Base-by-base conservation (phyloP, 1,284 basidiomycete genomes). In the Trametes pubescens region DNA sequence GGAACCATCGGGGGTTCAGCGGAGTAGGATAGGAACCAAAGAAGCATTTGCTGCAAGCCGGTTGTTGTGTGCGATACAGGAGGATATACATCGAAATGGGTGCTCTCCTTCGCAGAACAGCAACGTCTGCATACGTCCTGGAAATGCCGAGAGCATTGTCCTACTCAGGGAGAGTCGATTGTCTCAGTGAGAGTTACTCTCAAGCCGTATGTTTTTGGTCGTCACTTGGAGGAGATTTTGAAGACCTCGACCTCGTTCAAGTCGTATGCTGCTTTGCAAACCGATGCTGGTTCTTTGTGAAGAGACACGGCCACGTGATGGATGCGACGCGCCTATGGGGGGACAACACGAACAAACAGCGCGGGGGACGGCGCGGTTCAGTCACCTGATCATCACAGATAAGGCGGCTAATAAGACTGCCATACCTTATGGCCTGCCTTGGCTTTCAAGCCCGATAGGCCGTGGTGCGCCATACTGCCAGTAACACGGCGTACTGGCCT, bases 301-400 rank as follows among this genome's bases (percentile, higher is more conserved):
- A 51, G 34, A 51, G 24, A 54, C 60, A 32, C 60, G 60, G 32
- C 60, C 60, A 61, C 60, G 60, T 61, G 60, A 61, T 24, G 3
- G 5, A 24, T 51, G 53, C 47, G 60, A 68, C 67, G 64, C 66
- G 66, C 57, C 62, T 61, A 61, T 35, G 37, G 29, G 29, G 18
- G 43, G 46, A 63, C 56, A 66, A 62, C 61, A 58, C 38, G 55
- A 53, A 52, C 59, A 62, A 64, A 63, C 22, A 55, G 44, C 55
- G 62, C 57, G 46, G 57, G 54, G 59, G 57, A 49, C 34, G 47
- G 51, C 34, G 43, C 38, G 22, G 61, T 59, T 66, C 40, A 32
- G 29, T 32, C 37, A 43, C 52, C 52, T 53, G 51, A 53, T 53
- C 51, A 53, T 53, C 51, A 53, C 51, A 53, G 51, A 53, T 53